These are phyloP conservation scores for Pseudonitzschia multiseries DNA, from an alignment of 108 stramenopile species.

Conservation along the genomic window DNA sequence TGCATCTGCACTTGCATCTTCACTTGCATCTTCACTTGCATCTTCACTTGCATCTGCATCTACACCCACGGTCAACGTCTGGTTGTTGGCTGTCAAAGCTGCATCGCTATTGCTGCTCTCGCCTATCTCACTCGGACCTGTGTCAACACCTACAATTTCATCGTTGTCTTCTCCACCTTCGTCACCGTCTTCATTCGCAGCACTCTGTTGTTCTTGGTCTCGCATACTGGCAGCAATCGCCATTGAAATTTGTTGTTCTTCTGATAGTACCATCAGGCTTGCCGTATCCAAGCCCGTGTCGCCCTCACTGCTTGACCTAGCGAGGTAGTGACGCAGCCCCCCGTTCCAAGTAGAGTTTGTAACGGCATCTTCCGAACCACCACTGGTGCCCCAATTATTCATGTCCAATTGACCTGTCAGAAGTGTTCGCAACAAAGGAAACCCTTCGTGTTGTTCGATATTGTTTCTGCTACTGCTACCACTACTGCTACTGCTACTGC, in stretches of 20 bases:
- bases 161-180: not conserved
- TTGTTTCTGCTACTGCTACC: slow-evolving; percentile 18
- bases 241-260: slow-evolving; percentile 83
- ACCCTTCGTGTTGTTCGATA: slow-evolving; percentile 30
- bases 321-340: slow-evolving; percentile 7
- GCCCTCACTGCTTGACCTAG: not conserved
- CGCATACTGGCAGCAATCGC: slow-evolving; percentile 81
- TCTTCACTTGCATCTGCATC: not conserved
- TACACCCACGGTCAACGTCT: not conserved
- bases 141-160: not conserved
- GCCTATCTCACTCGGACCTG: not conserved
- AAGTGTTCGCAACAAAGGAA: slow-evolving; percentile 37
- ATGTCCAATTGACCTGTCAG: slow-evolving; percentile 12
- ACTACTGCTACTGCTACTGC: slow-evolving; percentile 14
- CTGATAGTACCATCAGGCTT: slow-evolving; percentile 60
- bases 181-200: not conserved
- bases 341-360: not conserved
- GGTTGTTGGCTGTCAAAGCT: not conserved
- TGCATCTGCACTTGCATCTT: not conserved
- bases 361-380: slow-evolving; percentile 1
- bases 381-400: not conserved
- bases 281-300: slow-evolving; percentile 41
- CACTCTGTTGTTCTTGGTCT: slow-evolving; percentile 32
- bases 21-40: not conserved
- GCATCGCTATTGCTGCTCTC: not conserved